These are phyloP conservation scores for Lentinula sp. DNA, from an alignment of 768 basidiomycete species.

Conservation along the genomic window DNA sequence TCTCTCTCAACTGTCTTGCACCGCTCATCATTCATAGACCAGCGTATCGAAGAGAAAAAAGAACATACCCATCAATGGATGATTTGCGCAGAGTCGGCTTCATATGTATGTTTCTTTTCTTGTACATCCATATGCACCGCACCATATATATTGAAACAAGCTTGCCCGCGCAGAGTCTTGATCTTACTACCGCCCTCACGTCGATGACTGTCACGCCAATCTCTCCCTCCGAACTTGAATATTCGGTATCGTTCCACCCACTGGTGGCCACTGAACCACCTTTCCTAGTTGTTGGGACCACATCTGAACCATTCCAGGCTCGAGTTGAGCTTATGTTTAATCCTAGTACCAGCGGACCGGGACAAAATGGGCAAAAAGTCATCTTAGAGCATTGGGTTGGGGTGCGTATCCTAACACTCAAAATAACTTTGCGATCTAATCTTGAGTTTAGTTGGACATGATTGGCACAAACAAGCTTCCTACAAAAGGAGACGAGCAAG, in stretches of 20 bases:
- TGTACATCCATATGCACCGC: not conserved
- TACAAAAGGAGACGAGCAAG: constrained; percentile 42
- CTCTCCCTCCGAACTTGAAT: constrained; percentile 13
- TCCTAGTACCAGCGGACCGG: constrained; percentile 18
- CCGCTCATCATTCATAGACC: constrained; percentile 15
- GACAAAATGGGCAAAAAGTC: constrained; percentile 26
- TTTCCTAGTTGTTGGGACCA: constrained; percentile 37
- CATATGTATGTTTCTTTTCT: constrained; percentile 31
- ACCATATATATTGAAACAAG: not conserved
- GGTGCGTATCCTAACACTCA: constrained; percentile 21
- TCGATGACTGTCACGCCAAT: constrained; percentile 26
- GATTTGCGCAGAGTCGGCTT: constrained; percentile 46
- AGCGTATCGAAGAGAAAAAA: constrained; percentile 17
- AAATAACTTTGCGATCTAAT: not conserved
- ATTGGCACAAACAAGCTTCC: constrained; percentile 11
- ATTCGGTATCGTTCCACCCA: constrained; percentile 11
- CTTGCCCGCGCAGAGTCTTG: constrained; percentile 17
- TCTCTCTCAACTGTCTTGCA: not conserved
- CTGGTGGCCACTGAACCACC: constrained; percentile 28
- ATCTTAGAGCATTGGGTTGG: constrained; percentile 52
- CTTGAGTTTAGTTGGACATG: constrained; percentile 30
- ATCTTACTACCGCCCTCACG: constrained; percentile 40
- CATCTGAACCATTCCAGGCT: constrained; percentile 38
- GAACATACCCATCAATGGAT: constrained; percentile 47
- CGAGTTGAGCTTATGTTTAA: constrained; percentile 40